Evolutionary conservation across 1,139 yeast genomes (phyloP).

Genomic region (Pichia sp.): DNA sequence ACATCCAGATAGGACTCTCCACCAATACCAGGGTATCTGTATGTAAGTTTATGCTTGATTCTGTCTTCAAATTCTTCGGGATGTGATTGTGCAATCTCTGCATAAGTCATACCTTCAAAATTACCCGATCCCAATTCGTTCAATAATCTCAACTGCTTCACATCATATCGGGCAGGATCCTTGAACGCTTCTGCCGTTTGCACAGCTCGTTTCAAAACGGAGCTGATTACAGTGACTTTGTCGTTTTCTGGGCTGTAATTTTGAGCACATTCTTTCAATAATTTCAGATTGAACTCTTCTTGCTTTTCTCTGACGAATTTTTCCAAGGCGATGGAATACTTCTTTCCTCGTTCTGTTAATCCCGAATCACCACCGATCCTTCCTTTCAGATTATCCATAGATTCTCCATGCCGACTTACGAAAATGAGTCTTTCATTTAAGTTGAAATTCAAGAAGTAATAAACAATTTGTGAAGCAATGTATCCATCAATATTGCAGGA

Average conservation of each 20-base stretch:
- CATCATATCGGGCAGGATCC: conserved; percentile 60
- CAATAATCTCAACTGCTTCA: conserved; percentile 88
- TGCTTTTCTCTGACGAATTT: conserved; percentile 73
- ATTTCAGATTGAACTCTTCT: conserved; percentile 45
- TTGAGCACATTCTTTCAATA: conserved; percentile 38
- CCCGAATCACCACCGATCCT: conserved; percentile 87
- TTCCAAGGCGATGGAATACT: conserved; percentile 67
- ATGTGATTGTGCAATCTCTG: conserved; percentile 62
- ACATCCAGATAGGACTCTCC: conserved; percentile 95
- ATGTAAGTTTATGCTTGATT: conserved; percentile 67
- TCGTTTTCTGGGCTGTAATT: conserved; percentile 32
- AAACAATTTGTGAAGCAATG: conserved; percentile 88
- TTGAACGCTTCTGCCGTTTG: conserved; percentile 75
- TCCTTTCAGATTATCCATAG: conserved; percentile 77
- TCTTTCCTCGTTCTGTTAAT: conserved; percentile 72
- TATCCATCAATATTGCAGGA: conserved; percentile 90
- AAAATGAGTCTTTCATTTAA: conserved; percentile 88
- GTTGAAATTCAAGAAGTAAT: conserved; percentile 84
- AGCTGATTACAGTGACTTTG: conserved; percentile 88
- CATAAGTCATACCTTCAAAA: conserved; percentile 87
- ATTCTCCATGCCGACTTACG: conserved; percentile 94
- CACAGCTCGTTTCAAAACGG: conserved; percentile 73
- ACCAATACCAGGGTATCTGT: conserved; percentile 93
- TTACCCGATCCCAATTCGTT: conserved; percentile 92
- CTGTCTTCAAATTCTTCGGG: conserved; percentile 81